These are phyloP conservation scores for Lodderomyces margitis DNA, from an alignment of 1,139 yeast genomes.

Conservation along the genomic window DNA sequence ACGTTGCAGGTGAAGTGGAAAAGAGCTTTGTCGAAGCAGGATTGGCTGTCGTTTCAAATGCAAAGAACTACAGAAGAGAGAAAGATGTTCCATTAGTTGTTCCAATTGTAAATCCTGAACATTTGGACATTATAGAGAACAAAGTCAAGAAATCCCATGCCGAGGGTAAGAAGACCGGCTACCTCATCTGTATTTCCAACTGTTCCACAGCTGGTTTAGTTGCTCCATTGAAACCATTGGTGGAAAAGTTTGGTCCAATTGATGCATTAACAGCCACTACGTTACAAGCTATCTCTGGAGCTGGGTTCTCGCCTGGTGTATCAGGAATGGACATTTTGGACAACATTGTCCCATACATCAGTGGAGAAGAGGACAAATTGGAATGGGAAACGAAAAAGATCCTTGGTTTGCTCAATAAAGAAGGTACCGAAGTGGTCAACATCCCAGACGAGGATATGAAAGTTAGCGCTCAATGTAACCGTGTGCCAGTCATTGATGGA, in stretches of 20 bases:
- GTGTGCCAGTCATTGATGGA: slow-evolving; percentile 97
- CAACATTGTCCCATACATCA: slow-evolving; percentile 88
- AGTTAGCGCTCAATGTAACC: slow-evolving; percentile 94
- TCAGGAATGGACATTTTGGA: slow-evolving; percentile 93
- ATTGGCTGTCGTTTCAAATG: slow-evolving; percentile 83
- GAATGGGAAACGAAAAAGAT: slow-evolving; percentile 98
- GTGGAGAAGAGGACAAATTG: slow-evolving; percentile 97
- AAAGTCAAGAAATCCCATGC: slow-evolving; percentile 54
- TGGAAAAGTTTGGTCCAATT: slow-evolving; percentile 85
- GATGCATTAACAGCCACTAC: slow-evolving; percentile 87
- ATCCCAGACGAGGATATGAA: slow-evolving; percentile 69
- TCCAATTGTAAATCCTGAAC: slow-evolving; percentile 95
- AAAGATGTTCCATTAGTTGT: slow-evolving; percentile 88
- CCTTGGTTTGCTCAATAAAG: slow-evolving; percentile 60
- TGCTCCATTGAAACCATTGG: slow-evolving; percentile 92
- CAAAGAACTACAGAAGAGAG: slow-evolving; percentile 91
- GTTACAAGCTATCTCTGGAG: slow-evolving; percentile 96
- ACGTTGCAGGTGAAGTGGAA: slow-evolving; percentile 91
- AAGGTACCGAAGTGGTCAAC: slow-evolving; percentile 57
- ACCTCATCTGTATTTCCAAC: slow-evolving; percentile 90
- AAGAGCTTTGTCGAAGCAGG: slow-evolving; percentile 80
- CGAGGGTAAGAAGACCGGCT: slow-evolving; percentile 64
- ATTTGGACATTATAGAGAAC: slow-evolving; percentile 69
- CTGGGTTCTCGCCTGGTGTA: slow-evolving; percentile 98
- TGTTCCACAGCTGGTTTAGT: slow-evolving; percentile 98